A percentile compares a stretch with the other conserved stretches of the same genome.
phyloP scores from a whole-genome alignment of 352 stramenopile genomes.

The Globisporangium recalcitrans region DNA sequence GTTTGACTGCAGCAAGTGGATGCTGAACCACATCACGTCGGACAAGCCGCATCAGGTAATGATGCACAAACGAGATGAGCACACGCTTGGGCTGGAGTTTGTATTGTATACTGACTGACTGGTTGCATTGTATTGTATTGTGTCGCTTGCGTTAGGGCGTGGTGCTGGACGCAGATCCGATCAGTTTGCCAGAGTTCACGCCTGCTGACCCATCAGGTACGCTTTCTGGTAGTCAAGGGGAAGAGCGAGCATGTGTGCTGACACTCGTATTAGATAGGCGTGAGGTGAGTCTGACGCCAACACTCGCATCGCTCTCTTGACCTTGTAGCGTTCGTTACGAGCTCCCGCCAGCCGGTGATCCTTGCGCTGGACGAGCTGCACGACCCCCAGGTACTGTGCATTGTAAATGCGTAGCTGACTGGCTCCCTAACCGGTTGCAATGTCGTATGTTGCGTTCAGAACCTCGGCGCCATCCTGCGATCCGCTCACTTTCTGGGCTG shows the following conservation, averaged over 20 bases:
- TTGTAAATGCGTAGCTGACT: neutral
- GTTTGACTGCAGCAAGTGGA: constrained; percentile 59
- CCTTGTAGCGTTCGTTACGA: constrained; percentile 28
- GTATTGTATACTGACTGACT: too few species aligned
- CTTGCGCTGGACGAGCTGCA: constrained; percentile 75
- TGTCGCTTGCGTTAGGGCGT: constrained; percentile 34
- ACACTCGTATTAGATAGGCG: too few species aligned
- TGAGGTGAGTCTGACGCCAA: neutral
- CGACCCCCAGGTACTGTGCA: constrained; percentile 50
- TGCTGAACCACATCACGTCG: constrained; percentile 75
- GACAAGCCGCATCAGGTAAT: constrained; percentile 82
- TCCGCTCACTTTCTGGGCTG: constrained; percentile 77
- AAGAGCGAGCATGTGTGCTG: neutral
- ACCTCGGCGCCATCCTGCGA: constrained; percentile 73
- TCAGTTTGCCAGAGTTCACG: constrained; percentile 54
- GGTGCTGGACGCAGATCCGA: constrained; percentile 60
- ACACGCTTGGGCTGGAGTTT: too few species aligned
- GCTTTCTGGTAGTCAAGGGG: neutral
- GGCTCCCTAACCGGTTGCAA: too few species aligned
- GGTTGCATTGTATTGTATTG: neutral
- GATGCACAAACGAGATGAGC: too few species aligned
- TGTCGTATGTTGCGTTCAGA: constrained; percentile 19
- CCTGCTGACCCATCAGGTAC: constrained; percentile 38
- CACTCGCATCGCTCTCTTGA: neutral
- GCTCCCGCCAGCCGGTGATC: constrained; percentile 45